Conservation (phyloP, 352 stramenopile species). For the Globisporangium yorkense region DNA sequence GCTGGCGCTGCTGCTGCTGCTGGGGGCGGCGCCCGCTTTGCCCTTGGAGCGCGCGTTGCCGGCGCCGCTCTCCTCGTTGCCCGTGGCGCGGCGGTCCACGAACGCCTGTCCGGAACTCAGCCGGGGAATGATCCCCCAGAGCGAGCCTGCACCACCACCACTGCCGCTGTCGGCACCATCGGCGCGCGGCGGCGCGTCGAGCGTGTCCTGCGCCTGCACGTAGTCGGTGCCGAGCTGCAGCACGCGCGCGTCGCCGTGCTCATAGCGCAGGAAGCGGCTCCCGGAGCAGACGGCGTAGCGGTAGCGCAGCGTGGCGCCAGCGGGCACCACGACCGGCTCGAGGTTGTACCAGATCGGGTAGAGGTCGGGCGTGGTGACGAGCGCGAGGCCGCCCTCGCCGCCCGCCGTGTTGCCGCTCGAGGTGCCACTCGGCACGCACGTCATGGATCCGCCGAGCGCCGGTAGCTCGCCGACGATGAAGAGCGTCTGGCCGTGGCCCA, state of each 20-base stretch:
- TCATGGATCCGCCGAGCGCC: slow-evolving; percentile 52
- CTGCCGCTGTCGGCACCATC: neutral
- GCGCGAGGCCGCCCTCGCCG: slow-evolving; percentile 44
- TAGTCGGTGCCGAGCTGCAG: slow-evolving; percentile 52
- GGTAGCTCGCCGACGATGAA: slow-evolving; percentile 78
- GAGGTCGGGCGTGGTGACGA: slow-evolving; percentile 84
- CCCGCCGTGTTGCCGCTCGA: slow-evolving; percentile 18
- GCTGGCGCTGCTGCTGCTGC: slow-evolving; percentile 7
- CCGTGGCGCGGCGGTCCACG: slow-evolving; percentile 61
- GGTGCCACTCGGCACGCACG: slow-evolving; percentile 44
- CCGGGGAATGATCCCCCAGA: slow-evolving; percentile 61
- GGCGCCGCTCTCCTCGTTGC: slow-evolving; percentile 27
- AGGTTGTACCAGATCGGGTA: slow-evolving; percentile 89
- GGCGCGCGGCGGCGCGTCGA: slow-evolving; percentile 26
- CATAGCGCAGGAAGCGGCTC: slow-evolving; percentile 73
- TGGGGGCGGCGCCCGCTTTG: slow-evolving; percentile 8
- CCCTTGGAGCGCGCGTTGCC: slow-evolving; percentile 13
- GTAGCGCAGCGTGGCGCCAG: slow-evolving; percentile 65
- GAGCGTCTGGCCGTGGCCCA: slow-evolving; percentile 76
- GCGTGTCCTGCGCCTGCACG: slow-evolving; percentile 69
- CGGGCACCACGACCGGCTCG: slow-evolving; percentile 64
- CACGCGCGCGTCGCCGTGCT: slow-evolving; percentile 41
- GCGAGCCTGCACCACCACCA: slow-evolving; percentile 10
- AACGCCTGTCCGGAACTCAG: slow-evolving; percentile 84
- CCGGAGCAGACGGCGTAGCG: slow-evolving; percentile 82